phyloP scores from a whole-genome alignment of 768 basidiomycete species.

The Serendipita indica region DNA sequence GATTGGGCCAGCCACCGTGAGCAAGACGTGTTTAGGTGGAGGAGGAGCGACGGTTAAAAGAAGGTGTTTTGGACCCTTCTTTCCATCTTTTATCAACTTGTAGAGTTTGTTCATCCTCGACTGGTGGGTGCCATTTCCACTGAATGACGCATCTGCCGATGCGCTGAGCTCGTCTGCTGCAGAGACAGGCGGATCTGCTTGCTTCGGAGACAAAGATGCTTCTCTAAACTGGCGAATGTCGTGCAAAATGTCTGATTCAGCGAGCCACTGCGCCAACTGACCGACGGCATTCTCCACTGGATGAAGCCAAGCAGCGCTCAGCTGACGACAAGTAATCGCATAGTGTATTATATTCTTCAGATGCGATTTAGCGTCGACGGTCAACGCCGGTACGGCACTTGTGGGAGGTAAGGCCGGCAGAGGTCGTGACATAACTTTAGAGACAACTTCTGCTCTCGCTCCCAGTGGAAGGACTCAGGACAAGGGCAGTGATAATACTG shows the following conservation, averaged over 20 bases:
- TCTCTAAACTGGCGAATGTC: neutral
- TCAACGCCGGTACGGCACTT: neutral
- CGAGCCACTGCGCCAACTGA: neutral
- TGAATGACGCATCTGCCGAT: too few relatives aligned
- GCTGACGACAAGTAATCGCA: neutral
- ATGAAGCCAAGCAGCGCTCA: neutral
- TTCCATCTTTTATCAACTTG: neutral
- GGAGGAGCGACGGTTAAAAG: too few relatives aligned
- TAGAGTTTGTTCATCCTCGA: neutral
- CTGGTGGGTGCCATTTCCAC: neutral
- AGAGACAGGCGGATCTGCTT: neutral
- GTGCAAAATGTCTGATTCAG: neutral
- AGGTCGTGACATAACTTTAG: neutral
- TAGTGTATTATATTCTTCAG: neutral
- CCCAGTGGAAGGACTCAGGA: too few relatives aligned
- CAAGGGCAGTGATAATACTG: too few relatives aligned
- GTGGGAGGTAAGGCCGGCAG: neutral
- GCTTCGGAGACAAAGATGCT: neutral
- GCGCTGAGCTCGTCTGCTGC: neutral
- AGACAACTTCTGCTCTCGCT: neutral
- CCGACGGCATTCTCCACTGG: neutral
- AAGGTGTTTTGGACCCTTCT: conserved; percentile 20
- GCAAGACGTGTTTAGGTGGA: conserved; percentile 41
- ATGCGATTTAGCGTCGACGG: neutral
- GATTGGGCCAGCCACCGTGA: conserved; percentile 32